Percentiles rank a stretch among this genome's conserved stretches.
Conservation (phyloP, 2,329 filamentous ascomycete species). For the Aspergillus udagawae region DNA sequence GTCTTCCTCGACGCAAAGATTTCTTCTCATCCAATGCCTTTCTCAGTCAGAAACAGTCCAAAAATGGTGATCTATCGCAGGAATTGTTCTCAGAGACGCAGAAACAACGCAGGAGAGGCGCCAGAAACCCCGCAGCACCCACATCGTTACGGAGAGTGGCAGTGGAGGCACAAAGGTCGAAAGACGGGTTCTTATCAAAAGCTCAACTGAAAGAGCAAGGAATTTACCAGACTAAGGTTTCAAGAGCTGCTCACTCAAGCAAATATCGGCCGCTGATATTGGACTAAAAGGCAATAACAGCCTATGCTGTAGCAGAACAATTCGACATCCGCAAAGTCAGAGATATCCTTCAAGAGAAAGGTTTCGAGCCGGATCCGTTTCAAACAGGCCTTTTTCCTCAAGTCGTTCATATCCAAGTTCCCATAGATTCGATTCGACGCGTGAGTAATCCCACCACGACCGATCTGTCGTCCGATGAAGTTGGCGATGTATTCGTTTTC, state of each 20-base stretch:
- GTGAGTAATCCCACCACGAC: constrained; percentile 38
- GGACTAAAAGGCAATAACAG: constrained; percentile 50
- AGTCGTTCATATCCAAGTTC: constrained; percentile 58
- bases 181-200: constrained; percentile 49
- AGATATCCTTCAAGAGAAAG: constrained; percentile 54
- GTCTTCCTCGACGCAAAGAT: constrained; percentile 50
- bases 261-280: constrained; percentile 10
- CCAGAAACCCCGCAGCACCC: constrained; percentile 55
- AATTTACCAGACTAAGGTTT: constrained; percentile 36
- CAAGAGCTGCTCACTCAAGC: constrained; percentile 1
- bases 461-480: constrained; percentile 41
- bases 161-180: constrained; percentile 70
- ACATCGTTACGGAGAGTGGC: constrained; percentile 80
- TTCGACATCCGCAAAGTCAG: constrained; percentile 59
- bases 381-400: constrained; percentile 61
- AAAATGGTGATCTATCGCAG: constrained; percentile 12
- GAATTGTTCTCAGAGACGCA: constrained; percentile 19
- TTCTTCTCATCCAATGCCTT: constrained; percentile 66
- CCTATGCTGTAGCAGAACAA: constrained; percentile 64
- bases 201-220: constrained; percentile 36
- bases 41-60: constrained; percentile 40
- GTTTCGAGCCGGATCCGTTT: constrained; percentile 60
- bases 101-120: constrained; percentile 46
- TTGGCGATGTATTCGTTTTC: constrained; percentile 91
- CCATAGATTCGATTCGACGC: constrained; percentile 43